Evolutionary conservation across 148 eudicot species (phyloP).

Genomic region (Camellia sinensis): DNA sequence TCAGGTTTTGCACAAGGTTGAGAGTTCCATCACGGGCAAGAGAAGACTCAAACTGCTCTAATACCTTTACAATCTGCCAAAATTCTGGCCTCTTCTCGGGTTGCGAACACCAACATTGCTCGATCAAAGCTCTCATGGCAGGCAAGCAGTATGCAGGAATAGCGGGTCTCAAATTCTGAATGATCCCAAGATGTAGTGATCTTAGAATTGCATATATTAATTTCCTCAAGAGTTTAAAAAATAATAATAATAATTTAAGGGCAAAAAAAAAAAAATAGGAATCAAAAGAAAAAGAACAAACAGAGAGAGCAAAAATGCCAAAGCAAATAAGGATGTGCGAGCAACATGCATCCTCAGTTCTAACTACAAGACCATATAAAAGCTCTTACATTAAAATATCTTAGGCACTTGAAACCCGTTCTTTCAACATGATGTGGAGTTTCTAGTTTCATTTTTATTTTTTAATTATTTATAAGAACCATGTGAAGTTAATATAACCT

Average conservation of each 20-base stretch:
- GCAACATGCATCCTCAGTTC: background rate
- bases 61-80: slow-evolving; percentile 81
- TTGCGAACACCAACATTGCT: slow-evolving; percentile 80
- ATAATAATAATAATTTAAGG: background rate
- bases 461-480: too few relatives aligned
- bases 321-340: background rate
- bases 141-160: slow-evolving; percentile 65
- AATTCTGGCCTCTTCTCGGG: slow-evolving; percentile 92
- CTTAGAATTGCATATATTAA: slow-evolving; percentile 12
- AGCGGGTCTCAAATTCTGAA: slow-evolving; percentile 76
- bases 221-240: background rate
- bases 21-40: slow-evolving; percentile 62
- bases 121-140: slow-evolving; percentile 71
- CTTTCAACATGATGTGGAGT: too few relatives aligned
- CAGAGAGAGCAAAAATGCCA: background rate
- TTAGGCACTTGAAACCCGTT: too few relatives aligned
- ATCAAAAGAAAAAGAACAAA: background rate
- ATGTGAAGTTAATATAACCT: too few relatives aligned
- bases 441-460: too few relatives aligned
- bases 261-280: background rate
- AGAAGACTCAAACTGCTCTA: slow-evolving; percentile 66
- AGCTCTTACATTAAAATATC: too few relatives aligned
- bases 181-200: slow-evolving; percentile 18
- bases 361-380: background rate
- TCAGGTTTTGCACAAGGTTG: slow-evolving; percentile 41